Base-by-base conservation (phyloP, 228 moss, liverwort and hornwort species). In the Sphagnum magellanicum region DNA sequence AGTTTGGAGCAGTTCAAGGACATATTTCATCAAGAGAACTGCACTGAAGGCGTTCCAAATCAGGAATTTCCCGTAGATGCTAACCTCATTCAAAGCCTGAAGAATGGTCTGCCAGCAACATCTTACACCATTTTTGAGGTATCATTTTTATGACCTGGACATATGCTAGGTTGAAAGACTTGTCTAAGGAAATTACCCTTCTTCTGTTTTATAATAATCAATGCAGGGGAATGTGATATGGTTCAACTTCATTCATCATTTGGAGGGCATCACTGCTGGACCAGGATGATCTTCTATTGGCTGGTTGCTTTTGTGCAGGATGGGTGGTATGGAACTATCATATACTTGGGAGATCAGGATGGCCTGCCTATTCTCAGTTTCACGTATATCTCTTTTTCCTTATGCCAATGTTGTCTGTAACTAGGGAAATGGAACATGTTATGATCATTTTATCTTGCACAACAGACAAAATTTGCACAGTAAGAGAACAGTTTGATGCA, bases 1-100 rank as follows among this genome's bases (percentile, higher is more conserved):
- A 91, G 91, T 60, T 79, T 85, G 80, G 78, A 87, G 68, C 93
- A 93, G 64, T 83, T 93, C 6, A 75, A 83, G 48, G 91, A 93
- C 63, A 75, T 93, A 4, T 59, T 91, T 49, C 81, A 78, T 68
- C 91, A 93, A 82, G 91, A 93, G 59, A 93, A 87, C 75, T 32
- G 32, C 32, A 11, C 32, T 9, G 67, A 67, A 64, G 65, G 71
- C 60, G 68, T 71, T 50, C 71, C 53, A 49, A 53, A 61, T 61
- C 77, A 79, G 64, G 70, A 17, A 67, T 58, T 69, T 61, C 76
- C 71, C 73, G 58, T 82, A 15, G 68, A 72, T 49, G 76, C 77
- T 68, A 83, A 57, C 52, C 66, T 79, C 46, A 74, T 93, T 5
- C n/a, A 71, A 58, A 68, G 50, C 17, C 74, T 91, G 71, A 77